Conservation (phyloP, 2,329 filamentous ascomycete species). For the Chaetomiaceae sp. region DNA sequence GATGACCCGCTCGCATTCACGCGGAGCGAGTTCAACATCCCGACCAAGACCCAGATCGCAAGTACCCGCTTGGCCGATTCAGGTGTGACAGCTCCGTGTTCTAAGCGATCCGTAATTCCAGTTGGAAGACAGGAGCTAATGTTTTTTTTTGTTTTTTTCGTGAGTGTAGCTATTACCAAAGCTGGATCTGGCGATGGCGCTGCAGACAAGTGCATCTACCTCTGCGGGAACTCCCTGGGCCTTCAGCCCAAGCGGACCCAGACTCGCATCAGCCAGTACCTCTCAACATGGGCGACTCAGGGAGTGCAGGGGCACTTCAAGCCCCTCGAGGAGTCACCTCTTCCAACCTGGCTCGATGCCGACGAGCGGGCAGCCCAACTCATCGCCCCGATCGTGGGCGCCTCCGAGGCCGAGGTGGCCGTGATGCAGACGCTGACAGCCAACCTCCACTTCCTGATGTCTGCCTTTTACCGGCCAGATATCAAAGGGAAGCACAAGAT, state of each 20-base stretch:
- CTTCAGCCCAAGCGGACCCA: slow-evolving; percentile 65
- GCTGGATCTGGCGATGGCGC: slow-evolving; percentile 6
- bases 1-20: slow-evolving; percentile 25
- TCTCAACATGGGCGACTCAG: slow-evolving; percentile 71
- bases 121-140: no score
- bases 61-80: slow-evolving; percentile 25
- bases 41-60: slow-evolving; percentile 27
- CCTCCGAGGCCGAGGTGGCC: slow-evolving; percentile 63
- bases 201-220: slow-evolving; percentile 51
- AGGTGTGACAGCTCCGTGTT: slow-evolving; percentile 18
- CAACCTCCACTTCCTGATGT: slow-evolving; percentile 73
- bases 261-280: slow-evolving; percentile 62
- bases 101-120: not conserved
- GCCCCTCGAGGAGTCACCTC: slow-evolving; percentile 56
- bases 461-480: slow-evolving; percentile 71
- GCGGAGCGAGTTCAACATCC: slow-evolving; percentile 29
- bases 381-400: slow-evolving; percentile 69
- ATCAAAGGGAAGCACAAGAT: slow-evolving; percentile 60
- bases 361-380: slow-evolving; percentile 62
- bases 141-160: not conserved
- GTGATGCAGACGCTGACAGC: slow-evolving; percentile 77
- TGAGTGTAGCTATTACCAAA: slow-evolving; percentile 5
- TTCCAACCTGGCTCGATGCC: slow-evolving; percentile 63
- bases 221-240: slow-evolving; percentile 77
- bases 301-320: slow-evolving; percentile 76